Conservation (phyloP, 1,284 basidiomycete genomes). For the Tylopilus sp. region DNA sequence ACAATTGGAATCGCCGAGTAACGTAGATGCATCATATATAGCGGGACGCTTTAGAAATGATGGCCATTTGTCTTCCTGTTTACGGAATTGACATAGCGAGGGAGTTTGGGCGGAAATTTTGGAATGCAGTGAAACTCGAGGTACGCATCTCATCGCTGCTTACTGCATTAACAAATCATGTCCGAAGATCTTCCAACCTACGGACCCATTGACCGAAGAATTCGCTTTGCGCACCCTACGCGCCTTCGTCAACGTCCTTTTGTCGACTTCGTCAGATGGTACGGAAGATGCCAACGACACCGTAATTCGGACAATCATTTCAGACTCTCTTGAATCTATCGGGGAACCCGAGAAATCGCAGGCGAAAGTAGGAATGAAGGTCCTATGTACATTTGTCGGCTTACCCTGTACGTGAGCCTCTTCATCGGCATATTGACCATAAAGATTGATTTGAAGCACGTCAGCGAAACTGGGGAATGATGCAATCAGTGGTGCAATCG, state of each 20-base stretch:
- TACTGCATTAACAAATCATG: constrained; percentile 6
- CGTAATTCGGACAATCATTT: constrained; percentile 68
- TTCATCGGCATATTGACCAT: background rate
- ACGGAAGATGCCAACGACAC: constrained; percentile 46
- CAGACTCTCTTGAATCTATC: constrained; percentile 74
- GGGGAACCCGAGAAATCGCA: constrained; percentile 89
- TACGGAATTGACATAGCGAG: constrained; percentile 68
- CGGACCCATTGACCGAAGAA: constrained; percentile 67
- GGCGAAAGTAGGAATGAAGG: constrained; percentile 78
- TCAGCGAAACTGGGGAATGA: constrained; percentile 68
- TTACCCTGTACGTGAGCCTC: constrained; percentile 60
- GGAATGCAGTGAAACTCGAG: constrained; percentile 86
- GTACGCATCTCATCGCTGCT: constrained; percentile 37
- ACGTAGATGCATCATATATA: constrained; percentile 30
- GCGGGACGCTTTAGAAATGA: constrained; percentile 78
- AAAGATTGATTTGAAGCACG: constrained; percentile 6
- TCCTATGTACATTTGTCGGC: constrained; percentile 69
- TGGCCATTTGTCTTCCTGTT: constrained; percentile 71
- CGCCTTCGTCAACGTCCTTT: constrained; percentile 69
- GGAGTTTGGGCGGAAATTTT: constrained; percentile 68
- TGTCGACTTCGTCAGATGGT: constrained; percentile 38
- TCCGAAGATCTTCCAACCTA: constrained; percentile 82
- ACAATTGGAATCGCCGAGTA: background rate
- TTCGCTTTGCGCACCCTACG: constrained; percentile 69
- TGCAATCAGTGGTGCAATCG: constrained; percentile 61